Conservation (phyloP, 345 rosid genomes). For the Syzygium oleosum region DNA sequence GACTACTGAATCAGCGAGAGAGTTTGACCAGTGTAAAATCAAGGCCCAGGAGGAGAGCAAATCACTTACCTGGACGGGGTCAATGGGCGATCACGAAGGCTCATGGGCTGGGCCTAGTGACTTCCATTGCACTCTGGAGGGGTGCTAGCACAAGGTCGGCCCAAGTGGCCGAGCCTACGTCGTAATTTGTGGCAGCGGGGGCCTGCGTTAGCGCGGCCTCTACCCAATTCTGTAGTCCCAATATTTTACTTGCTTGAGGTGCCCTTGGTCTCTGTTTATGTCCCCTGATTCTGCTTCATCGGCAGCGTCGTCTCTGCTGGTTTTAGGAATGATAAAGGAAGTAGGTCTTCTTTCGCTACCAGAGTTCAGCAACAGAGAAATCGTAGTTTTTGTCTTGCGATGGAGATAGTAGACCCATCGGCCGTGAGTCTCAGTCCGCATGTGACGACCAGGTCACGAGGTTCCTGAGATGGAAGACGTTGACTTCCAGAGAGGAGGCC, state of each 20-base stretch:
- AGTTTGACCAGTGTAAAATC: accelerated
- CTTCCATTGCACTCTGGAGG: constrained; percentile 7
- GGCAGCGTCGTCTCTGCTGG: not conserved
- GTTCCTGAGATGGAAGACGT: not conserved
- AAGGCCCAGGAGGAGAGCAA: accelerated
- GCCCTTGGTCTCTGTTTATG: too few relatives aligned
- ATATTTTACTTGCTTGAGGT: too few relatives aligned
- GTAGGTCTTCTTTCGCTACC: not conserved
- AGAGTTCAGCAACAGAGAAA: not conserved
- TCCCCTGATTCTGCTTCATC: accelerated
- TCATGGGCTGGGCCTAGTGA: constrained; percentile 6
- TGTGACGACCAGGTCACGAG: constrained; percentile 22
- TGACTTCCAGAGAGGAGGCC: not conserved
- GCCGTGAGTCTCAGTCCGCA: not conserved
- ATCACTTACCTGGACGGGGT: not conserved
- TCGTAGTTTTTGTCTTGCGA: not conserved
- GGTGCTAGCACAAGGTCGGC: constrained; percentile 1
- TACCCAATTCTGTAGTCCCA: not conserved
- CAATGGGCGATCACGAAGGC: not conserved
- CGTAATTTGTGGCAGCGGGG: not conserved
- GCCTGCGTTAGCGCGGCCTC: not conserved
- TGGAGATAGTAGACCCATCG: not conserved
- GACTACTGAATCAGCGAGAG: not conserved
- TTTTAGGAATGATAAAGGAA: not conserved
- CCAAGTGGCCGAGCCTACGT: not conserved